phyloP scores from a whole-genome alignment of 208 protist species.

The Trypanosoma platydactyli region DNA sequence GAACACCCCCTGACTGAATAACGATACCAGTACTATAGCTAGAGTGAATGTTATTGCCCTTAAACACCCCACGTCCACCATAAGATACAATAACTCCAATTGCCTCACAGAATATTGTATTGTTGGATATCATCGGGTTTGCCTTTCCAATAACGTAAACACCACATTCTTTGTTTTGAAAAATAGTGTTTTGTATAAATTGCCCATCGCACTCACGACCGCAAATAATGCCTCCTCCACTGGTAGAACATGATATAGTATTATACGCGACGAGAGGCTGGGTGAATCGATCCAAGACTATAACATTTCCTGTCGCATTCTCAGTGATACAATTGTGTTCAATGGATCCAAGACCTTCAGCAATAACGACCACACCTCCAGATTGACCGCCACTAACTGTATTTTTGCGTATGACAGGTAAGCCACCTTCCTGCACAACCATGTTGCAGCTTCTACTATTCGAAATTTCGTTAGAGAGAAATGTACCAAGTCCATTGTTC shows the following conservation, averaged over 20 bases:
- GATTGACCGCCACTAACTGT: slow-evolving; percentile 42
- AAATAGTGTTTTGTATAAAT: slow-evolving; percentile 67
- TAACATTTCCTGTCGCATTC: slow-evolving; percentile 74
- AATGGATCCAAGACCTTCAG: slow-evolving; percentile 65
- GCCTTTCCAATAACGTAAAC: slow-evolving; percentile 56
- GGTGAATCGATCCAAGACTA: slow-evolving; percentile 55
- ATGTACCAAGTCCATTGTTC: slow-evolving; percentile 81
- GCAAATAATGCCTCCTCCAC: slow-evolving; percentile 69
- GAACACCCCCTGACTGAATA: slow-evolving; percentile 54
- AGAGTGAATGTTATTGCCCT: slow-evolving; percentile 56
- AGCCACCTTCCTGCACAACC: slow-evolving; percentile 62
- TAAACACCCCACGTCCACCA: slow-evolving; percentile 53
- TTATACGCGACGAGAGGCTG: slow-evolving; percentile 59
- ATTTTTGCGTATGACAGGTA: slow-evolving; percentile 66
- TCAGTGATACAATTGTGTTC: slow-evolving; percentile 68
- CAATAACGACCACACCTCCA: slow-evolving; percentile 68
- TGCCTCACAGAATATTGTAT: slow-evolving; percentile 56
- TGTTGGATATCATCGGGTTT: slow-evolving; percentile 46
- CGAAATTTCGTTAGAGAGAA: slow-evolving; percentile 61
- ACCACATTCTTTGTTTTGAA: slow-evolving; percentile 67
- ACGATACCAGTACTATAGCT: slow-evolving; percentile 69
- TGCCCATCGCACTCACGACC: slow-evolving; percentile 34
- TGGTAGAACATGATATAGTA: slow-evolving; percentile 40
- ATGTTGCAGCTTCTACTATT: slow-evolving; percentile 62
- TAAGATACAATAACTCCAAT: slow-evolving; percentile 72